Percentiles rank a stretch among this genome's conserved stretches.
Evolutionary conservation across 2,329 filamentous ascomycete genomes (phyloP).

Genomic region (Rhinocladiella mackenziei): DNA sequence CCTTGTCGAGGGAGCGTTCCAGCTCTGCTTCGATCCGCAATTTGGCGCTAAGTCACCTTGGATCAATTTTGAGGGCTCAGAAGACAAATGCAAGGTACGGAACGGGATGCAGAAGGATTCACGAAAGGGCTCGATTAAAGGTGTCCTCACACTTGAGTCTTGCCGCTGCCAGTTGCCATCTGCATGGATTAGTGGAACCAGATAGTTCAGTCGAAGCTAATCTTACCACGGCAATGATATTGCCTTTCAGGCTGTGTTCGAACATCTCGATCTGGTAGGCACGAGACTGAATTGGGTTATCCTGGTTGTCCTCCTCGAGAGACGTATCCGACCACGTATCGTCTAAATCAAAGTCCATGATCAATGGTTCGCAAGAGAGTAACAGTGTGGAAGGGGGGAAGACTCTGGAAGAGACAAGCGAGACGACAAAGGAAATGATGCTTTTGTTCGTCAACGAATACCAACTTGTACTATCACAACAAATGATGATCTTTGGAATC

Average conservation of each 20-base stretch:
- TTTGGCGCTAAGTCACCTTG: slow-evolving; percentile 54
- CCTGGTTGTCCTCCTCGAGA: slow-evolving; percentile 8
- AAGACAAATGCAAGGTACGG: neutral
- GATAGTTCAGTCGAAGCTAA: slow-evolving; percentile 3
- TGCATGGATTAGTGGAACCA: slow-evolving; percentile 34
- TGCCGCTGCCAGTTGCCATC: slow-evolving; percentile 79
- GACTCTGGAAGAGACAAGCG: no score
- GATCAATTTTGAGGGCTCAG: neutral
- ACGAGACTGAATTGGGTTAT: slow-evolving; percentile 35
- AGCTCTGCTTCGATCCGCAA: slow-evolving; percentile 65
- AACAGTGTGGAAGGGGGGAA: no score
- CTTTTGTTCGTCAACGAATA: no score
- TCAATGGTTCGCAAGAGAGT: slow-evolving; percentile 48
- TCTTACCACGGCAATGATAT: slow-evolving; percentile 66
- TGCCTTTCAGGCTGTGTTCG: slow-evolving; percentile 61
- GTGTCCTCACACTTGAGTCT: slow-evolving; percentile 67
- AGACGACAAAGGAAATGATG: no score
- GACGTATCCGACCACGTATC: slow-evolving; percentile 18
- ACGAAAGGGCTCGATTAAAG: neutral
- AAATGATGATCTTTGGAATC: no score
- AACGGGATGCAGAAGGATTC: neutral
- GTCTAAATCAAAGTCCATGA: slow-evolving; percentile 9
- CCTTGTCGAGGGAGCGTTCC: slow-evolving; percentile 54
- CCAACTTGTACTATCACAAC: no score
- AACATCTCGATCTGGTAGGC: slow-evolving; percentile 76